These are phyloP conservation scores for Solanum infundibuliforme DNA, from an alignment of 257 asterid genomes.

Conservation along the genomic window DNA sequence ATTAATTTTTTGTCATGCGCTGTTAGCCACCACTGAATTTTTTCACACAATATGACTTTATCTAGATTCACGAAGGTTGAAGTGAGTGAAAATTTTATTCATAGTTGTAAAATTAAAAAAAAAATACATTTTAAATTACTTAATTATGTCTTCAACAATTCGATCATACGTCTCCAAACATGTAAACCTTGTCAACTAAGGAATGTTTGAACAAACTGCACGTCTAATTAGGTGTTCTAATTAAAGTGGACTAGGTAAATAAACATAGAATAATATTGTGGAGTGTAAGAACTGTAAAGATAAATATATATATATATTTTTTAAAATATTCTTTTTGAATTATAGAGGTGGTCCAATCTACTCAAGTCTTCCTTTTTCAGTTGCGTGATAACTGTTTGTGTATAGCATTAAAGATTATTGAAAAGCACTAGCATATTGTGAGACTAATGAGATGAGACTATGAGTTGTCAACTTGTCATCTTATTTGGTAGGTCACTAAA, in stretches of 20 bases:
- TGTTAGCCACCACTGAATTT: background rate
- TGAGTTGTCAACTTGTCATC: background rate
- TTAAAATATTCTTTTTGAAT: background rate
- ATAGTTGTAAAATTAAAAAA: background rate
- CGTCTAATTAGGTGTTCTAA: background rate
- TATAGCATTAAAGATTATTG: background rate
- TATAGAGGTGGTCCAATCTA: background rate
- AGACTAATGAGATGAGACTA: background rate
- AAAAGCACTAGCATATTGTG: background rate
- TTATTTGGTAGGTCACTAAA: background rate
- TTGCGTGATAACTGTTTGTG: constrained; percentile 2
- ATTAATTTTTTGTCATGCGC: background rate
- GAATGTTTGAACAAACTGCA: background rate
- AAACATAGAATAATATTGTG: background rate
- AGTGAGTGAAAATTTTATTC: background rate
- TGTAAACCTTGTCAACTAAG: background rate
- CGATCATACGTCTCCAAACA: background rate
- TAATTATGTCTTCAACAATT: background rate
- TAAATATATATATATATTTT: background rate
- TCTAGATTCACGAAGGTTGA: background rate
- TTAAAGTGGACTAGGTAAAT: background rate
- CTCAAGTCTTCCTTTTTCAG: background rate
- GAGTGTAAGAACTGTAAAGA: background rate
- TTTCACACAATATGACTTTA: background rate
- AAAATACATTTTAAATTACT: background rate